Base-by-base conservation (phyloP, 1,139 yeast species). In the Oligophagozyma castellii region DNA sequence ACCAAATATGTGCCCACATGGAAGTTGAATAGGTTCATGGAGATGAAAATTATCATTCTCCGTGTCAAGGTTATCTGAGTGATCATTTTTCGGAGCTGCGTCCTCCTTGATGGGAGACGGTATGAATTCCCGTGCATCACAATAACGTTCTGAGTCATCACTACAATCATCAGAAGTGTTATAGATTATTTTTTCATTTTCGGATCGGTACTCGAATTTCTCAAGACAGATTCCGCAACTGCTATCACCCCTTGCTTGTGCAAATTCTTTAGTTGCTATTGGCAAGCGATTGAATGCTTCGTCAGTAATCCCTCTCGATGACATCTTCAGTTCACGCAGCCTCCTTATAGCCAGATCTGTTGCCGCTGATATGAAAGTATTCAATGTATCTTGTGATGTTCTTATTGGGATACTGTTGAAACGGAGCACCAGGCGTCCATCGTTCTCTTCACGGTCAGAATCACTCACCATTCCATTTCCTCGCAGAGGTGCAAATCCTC, bases 1-100 rank as follows among this genome's bases (percentile, higher is more conserved):
- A 4, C 94, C 93, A 57, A 81, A 80, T 1, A 70, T 46, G 47
- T 80, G 94, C 6, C 72, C 72, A 53, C 96, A 86, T 0, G 94
- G 92, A 67, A 86, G 62, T 37, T 65, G 59, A 2, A 78, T 59
- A 0, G 95, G 76, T 5, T 63, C 51, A 51, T 84, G 95, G 5
- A 55, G 50, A 43, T 64, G 72, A 4, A 25, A 31, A n/a, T 49
- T 46, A 2, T 39, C 23, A n/a, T 36, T 38, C 7, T 37, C 45
- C 14, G 31, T 39, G 15, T 25, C 32, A 14, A 13, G 20, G 16
- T 13, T 19, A 12, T 19, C 24, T 10, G 21, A 5, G 12, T 23
- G 23, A 6, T 11, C 11, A n/a, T 6, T 5, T n/a, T 6, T 13
- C 12, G n/a, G 23, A 8, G n/a, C 20, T 8, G 10, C 20, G 10